Conservation (phyloP, 257 asterid species). For the Ajuga chamaepitys region DNA sequence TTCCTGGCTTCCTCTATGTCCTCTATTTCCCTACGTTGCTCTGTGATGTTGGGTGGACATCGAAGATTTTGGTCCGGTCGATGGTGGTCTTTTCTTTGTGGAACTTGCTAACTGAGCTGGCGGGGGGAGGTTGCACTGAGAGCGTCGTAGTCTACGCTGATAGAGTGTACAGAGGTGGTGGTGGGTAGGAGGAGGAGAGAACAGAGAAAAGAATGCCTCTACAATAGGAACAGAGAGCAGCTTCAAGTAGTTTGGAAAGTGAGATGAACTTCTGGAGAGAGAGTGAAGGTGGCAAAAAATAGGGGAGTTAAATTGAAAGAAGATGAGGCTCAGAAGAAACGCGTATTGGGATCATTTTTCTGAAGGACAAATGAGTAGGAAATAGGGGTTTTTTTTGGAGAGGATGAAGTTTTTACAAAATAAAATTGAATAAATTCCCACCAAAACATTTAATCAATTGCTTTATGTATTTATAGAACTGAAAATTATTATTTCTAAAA, state of each 20-base stretch:
- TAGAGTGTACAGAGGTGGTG: constrained; percentile 31
- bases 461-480: no score
- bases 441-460: no score
- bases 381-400: no score
- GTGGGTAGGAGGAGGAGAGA: constrained; percentile 20
- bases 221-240: not conserved
- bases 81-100: constrained; percentile 58
- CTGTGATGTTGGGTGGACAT: constrained; percentile 78
- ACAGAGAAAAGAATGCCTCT: not conserved
- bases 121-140: constrained; percentile 77
- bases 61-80: constrained; percentile 70
- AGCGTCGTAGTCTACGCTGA: constrained; percentile 92
- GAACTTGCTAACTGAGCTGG: constrained; percentile 65
- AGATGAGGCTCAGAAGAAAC: not conserved
- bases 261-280: not conserved
- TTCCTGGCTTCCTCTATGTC: no score
- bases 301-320: not conserved
- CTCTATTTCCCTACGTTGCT: no score
- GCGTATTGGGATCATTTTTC: not conserved
- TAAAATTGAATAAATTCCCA: no score
- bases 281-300: not conserved
- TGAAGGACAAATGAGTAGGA: not conserved
- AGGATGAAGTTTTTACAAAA: no score
- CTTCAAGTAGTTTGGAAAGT: not conserved
- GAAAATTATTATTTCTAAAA: no score